Conservation (phyloP, 2,329 filamentous ascomycete genomes). For the Daldinia sp. region DNA sequence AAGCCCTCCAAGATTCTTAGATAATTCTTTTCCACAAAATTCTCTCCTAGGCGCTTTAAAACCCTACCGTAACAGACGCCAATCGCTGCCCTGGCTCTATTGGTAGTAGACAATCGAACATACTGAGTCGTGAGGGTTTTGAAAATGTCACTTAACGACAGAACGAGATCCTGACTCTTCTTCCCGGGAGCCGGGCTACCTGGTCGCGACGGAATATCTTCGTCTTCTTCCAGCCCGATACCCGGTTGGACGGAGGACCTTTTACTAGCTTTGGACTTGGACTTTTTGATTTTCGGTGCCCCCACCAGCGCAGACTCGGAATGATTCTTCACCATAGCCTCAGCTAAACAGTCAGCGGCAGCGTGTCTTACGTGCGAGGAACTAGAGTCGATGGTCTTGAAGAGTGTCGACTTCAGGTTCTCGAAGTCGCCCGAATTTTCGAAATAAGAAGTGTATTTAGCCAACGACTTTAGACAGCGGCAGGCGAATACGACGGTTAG, state of each 20-base stretch:
- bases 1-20: slow-evolving; percentile 83
- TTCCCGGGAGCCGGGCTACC: slow-evolving; percentile 81
- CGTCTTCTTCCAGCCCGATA: slow-evolving; percentile 78
- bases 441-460: slow-evolving; percentile 82
- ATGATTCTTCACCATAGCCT: slow-evolving; percentile 85
- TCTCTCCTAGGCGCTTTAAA: slow-evolving; percentile 81
- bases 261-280: slow-evolving; percentile 70
- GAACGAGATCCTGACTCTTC: slow-evolving; percentile 74
- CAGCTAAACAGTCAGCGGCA: slow-evolving; percentile 85
- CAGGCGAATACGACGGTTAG: slow-evolving; percentile 84
- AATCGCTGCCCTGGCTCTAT: slow-evolving; percentile 83
- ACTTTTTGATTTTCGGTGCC: slow-evolving; percentile 71
- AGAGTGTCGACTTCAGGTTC: slow-evolving; percentile 81
- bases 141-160: slow-evolving; percentile 83
- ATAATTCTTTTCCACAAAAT: slow-evolving; percentile 86
- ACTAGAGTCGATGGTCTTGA: slow-evolving; percentile 86
- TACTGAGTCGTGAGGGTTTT: slow-evolving; percentile 85
- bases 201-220: slow-evolving; percentile 70
- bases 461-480: slow-evolving; percentile 79
- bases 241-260: slow-evolving; percentile 70
- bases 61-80: slow-evolving; percentile 89
- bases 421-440: slow-evolving; percentile 92
- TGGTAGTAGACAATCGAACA: slow-evolving; percentile 80
- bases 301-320: slow-evolving; percentile 69
- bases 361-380: slow-evolving; percentile 83